Conservation (phyloP, 306 rosid species). For the Cicer pinnatifidum region DNA sequence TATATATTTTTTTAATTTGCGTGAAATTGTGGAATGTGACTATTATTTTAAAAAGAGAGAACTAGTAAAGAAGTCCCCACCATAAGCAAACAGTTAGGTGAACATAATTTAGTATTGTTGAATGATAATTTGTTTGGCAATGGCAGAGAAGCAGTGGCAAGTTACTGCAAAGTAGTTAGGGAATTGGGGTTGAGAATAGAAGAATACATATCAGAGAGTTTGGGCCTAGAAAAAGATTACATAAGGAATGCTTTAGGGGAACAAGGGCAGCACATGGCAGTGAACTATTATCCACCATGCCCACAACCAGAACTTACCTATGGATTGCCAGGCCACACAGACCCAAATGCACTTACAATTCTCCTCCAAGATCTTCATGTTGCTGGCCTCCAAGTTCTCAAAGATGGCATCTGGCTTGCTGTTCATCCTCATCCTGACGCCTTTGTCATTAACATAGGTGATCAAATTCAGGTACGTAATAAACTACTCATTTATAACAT, state of each 20-base stretch:
- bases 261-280: constrained; percentile 98
- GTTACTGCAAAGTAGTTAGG: constrained; percentile 64
- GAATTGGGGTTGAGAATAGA: constrained; percentile 64
- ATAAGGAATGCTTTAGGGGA: constrained; percentile 63
- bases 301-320: constrained; percentile 90
- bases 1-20: no score
- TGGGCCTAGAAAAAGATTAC: constrained; percentile 70
- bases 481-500: constrained; percentile 10
- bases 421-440: constrained; percentile 80
- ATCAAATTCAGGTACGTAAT: constrained; percentile 74
- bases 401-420: constrained; percentile 79
- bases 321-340: constrained; percentile 91
- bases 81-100: neutral
- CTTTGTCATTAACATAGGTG: constrained; percentile 83
- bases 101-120: neutral
- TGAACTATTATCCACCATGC: constrained; percentile 88
- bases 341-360: constrained; percentile 92
- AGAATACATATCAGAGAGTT: constrained; percentile 77
- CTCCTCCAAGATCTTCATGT: constrained; percentile 74
- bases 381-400: constrained; percentile 84
- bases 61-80: no score
- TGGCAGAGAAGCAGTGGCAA: constrained; percentile 64
- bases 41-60: no score
- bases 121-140: neutral
- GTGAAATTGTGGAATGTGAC: no score